A percentile compares a stretch with the other conserved stretches of the same genome.
Evolutionary conservation across 2,329 filamentous ascomycete genomes (phyloP).

Genomic region (Diaporthe sp.): DNA sequence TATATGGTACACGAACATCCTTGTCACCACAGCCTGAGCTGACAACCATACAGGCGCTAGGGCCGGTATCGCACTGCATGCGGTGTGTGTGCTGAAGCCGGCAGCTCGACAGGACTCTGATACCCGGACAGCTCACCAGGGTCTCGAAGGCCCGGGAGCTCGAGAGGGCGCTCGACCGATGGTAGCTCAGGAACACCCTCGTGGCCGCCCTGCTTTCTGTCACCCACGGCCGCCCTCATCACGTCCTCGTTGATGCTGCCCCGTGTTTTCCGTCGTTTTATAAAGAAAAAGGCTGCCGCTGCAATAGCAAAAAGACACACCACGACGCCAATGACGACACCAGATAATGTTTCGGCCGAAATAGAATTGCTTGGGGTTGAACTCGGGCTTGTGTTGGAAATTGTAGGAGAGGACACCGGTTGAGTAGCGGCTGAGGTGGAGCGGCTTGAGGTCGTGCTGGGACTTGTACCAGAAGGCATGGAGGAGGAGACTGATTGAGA

Average conservation of each 20-base stretch:
- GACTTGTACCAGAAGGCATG: neutral
- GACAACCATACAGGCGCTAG: neutral
- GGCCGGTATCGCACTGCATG: neutral
- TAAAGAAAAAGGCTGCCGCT: neutral
- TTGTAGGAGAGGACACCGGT: neutral
- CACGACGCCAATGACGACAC: neutral
- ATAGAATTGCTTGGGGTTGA: neutral
- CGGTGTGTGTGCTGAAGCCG: neutral
- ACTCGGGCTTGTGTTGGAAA: neutral
- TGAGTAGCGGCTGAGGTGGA: neutral
- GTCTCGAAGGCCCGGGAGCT: neutral
- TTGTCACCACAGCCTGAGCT: too few species aligned
- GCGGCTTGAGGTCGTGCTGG: neutral
- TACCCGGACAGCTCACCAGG: neutral
- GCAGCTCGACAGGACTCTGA: neutral
- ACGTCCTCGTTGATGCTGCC: neutral
- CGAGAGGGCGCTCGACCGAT: neutral
- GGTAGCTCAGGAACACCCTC: neutral
- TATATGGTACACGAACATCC: too few species aligned
- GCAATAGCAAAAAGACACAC: neutral
- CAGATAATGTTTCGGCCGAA: neutral
- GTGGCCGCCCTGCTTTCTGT: neutral
- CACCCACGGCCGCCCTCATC: neutral
- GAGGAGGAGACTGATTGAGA: neutral
- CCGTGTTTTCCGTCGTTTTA: neutral